Base-by-base conservation (phyloP, 2,329 filamentous ascomycete genomes). In the Raffaelea albimanens region DNA sequence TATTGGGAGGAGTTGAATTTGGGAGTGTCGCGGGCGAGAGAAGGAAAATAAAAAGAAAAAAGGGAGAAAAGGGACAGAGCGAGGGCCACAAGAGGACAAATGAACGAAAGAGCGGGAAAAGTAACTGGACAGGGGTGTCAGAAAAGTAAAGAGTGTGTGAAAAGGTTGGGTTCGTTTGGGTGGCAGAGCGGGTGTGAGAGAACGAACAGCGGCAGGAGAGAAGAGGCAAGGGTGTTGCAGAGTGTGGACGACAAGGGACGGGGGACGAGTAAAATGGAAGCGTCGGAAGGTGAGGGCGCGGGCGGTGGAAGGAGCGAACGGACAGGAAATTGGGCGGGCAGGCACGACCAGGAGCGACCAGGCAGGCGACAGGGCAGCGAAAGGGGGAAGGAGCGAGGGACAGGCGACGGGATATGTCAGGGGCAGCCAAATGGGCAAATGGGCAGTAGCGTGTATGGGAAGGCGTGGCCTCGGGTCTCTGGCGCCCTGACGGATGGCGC, bases 251-350 rank as follows among this genome's bases (percentile, higher is more conserved):
- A 19, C 16, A 33, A 42, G 23, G 40, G 13, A 11, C 5, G 21
- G 16, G 19, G n/a, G 20, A 33, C 29, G 33, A 20, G 29, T 36
- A 18, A 36, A 44, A 36, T 19, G 34, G 38, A 25, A 40, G 44
- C 36, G 46, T 31, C 41, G 42, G 41, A 44, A 41, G 41, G 42
- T 36, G 33, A 34, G 19, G 45, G 25, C 21, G 39, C 38, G 14
- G 25, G 20, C 14, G 31, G 20, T 18, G 21, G n/a, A n/a, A n/a
- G n/a, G n/a, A n/a, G n/a, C n/a, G 10, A 34, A 8, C 5, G 25
- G 39, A 23, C 25, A 38, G 39, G n/a, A 34, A 33, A 42, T 5
- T 9, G 25, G 10, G 8, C 41, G n/a, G n/a, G n/a, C n/a, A n/a
- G n/a, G n/a, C n/a, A n/a, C n/a, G n/a, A n/a, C n/a, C n/a, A n/a